A percentile compares a stretch with the other conserved stretches of the same genome.
Conservation (phyloP, 2,329 filamentous ascomycete species). For the Ophiocordyceps polyrhachis-furcata region DNA sequence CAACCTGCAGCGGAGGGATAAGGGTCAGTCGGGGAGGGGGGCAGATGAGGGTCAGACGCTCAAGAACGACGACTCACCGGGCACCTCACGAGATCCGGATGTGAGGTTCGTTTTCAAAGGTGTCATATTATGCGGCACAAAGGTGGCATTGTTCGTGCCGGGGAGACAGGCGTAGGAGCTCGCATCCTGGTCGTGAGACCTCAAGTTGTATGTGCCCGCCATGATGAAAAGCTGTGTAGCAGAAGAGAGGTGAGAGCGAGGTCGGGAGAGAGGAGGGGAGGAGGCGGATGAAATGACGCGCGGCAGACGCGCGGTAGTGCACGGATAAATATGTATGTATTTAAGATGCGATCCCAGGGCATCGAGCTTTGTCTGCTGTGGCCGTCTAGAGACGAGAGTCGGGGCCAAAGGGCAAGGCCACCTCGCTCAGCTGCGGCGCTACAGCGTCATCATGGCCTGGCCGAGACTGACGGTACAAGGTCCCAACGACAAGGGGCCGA, state of each 20-base stretch:
- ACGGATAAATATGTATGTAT: background rate
- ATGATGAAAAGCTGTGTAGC: conserved; percentile 6
- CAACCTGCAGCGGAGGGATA: conserved; percentile 9
- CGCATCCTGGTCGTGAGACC: conserved; percentile 11
- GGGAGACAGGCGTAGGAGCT: conserved; percentile 14
- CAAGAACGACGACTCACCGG: conserved; percentile 9
- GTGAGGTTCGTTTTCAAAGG: conserved; percentile 13
- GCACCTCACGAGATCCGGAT: conserved; percentile 6
- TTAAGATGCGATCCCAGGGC: too few species aligned
- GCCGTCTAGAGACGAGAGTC: too few species aligned
- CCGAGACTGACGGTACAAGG: too few species aligned
- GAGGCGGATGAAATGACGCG: background rate
- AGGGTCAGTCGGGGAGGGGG: background rate
- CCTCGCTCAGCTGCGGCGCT: too few species aligned
- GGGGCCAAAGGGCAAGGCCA: too few species aligned
- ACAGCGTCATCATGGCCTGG: too few species aligned
- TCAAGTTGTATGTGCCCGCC: conserved; percentile 10
- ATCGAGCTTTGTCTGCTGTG: background rate
- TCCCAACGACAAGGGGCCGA: too few species aligned
- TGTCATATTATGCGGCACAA: conserved; percentile 14
- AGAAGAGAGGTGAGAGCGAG: background rate
- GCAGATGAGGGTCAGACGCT: background rate
- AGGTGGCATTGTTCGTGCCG: conserved; percentile 10
- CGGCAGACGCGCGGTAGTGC: background rate
- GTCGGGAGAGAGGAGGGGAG: background rate